These are phyloP conservation scores for Teunomyces stri DNA, from an alignment of 805 yeast genomes.

Conservation along the genomic window DNA sequence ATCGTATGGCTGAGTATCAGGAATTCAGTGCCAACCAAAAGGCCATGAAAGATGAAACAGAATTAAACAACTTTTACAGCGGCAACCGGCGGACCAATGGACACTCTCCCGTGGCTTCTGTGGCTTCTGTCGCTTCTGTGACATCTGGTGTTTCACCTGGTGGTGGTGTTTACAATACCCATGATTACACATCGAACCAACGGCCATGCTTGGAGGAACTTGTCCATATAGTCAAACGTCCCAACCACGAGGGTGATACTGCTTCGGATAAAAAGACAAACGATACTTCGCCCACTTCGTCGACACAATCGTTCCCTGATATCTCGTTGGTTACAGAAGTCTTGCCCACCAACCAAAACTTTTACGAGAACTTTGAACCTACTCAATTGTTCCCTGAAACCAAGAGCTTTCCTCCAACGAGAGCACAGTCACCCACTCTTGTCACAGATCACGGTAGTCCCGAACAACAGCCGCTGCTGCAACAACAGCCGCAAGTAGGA, in stretches of 20 bases:
- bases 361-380: slow-evolving; percentile 54
- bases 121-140: slow-evolving; percentile 11
- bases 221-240: slow-evolving; percentile 30
- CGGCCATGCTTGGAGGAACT: slow-evolving; percentile 30
- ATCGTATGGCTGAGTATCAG: slow-evolving; percentile 36
- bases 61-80: slow-evolving; percentile 16
- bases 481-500: slow-evolving; percentile 9
- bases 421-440: slow-evolving; percentile 33
- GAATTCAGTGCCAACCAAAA: slow-evolving; percentile 27
- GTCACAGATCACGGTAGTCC: slow-evolving; percentile 5
- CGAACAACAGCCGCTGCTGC: slow-evolving; percentile 2
- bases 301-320: slow-evolving; percentile 44
- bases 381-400: slow-evolving; percentile 51
- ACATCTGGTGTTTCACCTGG: slow-evolving; percentile 27
- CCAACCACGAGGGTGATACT: slow-evolving; percentile 7
- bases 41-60: slow-evolving; percentile 20
- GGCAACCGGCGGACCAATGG: background rate
- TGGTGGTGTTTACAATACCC: slow-evolving; percentile 18
- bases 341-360: slow-evolving; percentile 44
- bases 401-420: slow-evolving; percentile 36
- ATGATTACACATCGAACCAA: slow-evolving; percentile 12
- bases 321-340: slow-evolving; percentile 56
- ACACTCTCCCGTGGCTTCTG: slow-evolving; percentile 10
- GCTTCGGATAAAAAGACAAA: slow-evolving; percentile 7
- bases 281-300: slow-evolving; percentile 35